These are phyloP conservation scores for Spathaspora passalidarum DNA, from an alignment of 805 yeast genomes.

Conservation along the genomic window DNA sequence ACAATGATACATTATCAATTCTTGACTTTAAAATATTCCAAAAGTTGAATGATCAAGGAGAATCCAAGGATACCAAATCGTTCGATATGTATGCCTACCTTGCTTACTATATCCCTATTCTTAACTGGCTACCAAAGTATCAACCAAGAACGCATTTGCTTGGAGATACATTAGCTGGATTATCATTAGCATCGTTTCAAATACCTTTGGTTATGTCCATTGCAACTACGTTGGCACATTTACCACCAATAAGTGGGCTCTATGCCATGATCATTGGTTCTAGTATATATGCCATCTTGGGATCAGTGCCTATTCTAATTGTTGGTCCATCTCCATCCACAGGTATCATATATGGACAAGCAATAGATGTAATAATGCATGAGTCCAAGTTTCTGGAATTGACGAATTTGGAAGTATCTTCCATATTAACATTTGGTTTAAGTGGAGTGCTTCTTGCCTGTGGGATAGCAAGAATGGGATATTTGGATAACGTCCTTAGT, in stretches of 20 bases:
- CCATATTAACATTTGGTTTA: constrained; percentile 62
- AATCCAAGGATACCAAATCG: not conserved
- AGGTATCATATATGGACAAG: constrained; percentile 78
- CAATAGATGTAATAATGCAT: constrained; percentile 44
- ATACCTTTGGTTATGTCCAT: constrained; percentile 56
- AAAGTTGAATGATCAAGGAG: constrained; percentile 6
- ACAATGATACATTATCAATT: constrained; percentile 9
- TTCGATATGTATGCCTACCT: constrained; percentile 24
- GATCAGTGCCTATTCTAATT: constrained; percentile 84
- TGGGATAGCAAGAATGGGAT: constrained; percentile 77
- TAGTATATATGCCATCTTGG: constrained; percentile 69
- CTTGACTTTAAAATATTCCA: constrained; percentile 9
- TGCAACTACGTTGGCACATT: constrained; percentile 80
- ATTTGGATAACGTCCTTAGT: constrained; percentile 74
- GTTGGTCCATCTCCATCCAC: constrained; percentile 93
- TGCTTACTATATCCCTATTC: constrained; percentile 30
- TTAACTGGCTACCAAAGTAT: constrained; percentile 31
- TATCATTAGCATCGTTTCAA: constrained; percentile 32
- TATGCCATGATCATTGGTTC: constrained; percentile 78
- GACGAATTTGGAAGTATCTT: constrained; percentile 50
- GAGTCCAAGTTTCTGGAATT: constrained; percentile 36
- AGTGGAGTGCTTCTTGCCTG: constrained; percentile 65
- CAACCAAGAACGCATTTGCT: constrained; percentile 10
- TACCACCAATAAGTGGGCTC: constrained; percentile 78
- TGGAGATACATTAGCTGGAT: constrained; percentile 32